Evolutionary conservation across 2,329 filamentous ascomycete genomes (phyloP), one percentile per base, ranked within the genome.

Genomic region (Colletotrichum cordylinicola): DNA sequence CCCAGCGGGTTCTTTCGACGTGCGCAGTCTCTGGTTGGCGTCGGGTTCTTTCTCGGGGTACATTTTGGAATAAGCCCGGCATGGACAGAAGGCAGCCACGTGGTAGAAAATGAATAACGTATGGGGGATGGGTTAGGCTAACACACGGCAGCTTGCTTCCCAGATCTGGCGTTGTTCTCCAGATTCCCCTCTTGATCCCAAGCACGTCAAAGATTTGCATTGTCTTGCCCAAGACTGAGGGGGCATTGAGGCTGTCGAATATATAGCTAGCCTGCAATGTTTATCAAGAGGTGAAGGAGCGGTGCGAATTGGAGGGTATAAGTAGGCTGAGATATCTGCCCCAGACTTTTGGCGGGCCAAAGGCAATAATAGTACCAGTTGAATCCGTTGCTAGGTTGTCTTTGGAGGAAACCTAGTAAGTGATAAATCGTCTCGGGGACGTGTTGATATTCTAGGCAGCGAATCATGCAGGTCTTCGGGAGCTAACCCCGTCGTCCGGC

Each of bases 81-180:
- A 9, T 29, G 8, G 18, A 21, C n/a, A 52, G 48, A 52, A 12
- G 48, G 8, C 1, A 55, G 9, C 13, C 10, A 55, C 16, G 2
- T 16, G 37, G 7, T 39, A 18, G 3, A 4, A 3, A 37, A 0
- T 16, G 35, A 6, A 16, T 8, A 15, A 15, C 7, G 1, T 6
- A 6, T 15, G 6, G 13, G 33, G 6, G 35, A 15, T 1, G 35
- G 0, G 13, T 2, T 2, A 8, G 15, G 35, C 4, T 16, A 1
- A 37, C 15, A 2, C 37, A 39, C 8, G 8, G 37, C 37, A 39
- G 39, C 8, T 43, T 43, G 1, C 2, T 43, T 6, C 39, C 5
- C 8, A 43, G 9, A n/a, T n/a, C 0, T n/a, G 18, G 4, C 0
- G 39, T 43, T n/a, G 4, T 43, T n/a, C 18, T 0, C 37, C 4